Percentiles rank a stretch among this genome's conserved stretches.
Conservation (phyloP, 1,284 basidiomycete genomes). For the Cryptococcus sp. region DNA sequence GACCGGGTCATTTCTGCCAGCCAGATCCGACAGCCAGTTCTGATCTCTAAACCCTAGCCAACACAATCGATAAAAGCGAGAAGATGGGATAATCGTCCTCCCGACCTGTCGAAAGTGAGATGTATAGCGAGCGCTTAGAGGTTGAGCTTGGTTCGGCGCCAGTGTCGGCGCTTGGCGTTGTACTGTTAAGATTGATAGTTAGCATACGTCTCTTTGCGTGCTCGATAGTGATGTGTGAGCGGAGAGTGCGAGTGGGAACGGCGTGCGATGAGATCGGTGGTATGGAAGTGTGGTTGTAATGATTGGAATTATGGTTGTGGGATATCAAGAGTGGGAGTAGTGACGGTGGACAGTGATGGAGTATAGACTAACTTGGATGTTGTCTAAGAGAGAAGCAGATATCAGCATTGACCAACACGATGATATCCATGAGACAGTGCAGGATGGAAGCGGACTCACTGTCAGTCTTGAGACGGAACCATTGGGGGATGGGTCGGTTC, state of each 20-base stretch:
- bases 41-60: too few species aligned
- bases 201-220: constrained; percentile 1
- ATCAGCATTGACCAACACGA: constrained; percentile 5
- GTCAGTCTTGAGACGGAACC: constrained; percentile 97
- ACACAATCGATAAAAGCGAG: too few species aligned
- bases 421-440: too few species aligned
- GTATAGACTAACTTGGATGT: constrained; percentile 77
- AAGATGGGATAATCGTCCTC: too few species aligned
- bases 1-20: not conserved
- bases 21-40: not conserved
- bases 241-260: not conserved
- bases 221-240: too few species aligned
- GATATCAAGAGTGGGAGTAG: not conserved
- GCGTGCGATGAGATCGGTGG: constrained; percentile 1
- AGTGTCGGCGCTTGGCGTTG: constrained; percentile 92
- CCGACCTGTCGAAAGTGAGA: not conserved
- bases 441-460: constrained; percentile 48
- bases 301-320: not conserved
- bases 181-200: constrained; percentile 59
- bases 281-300: not conserved
- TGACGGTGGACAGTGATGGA: not conserved
- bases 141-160: constrained; percentile 93
- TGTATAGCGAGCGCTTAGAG: constrained; percentile 61
- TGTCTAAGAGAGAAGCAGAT: constrained; percentile 53
- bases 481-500: constrained; percentile 97